phyloP scores from a whole-genome alignment of 1,139 yeast genomes.

The Candida freyschussii region DNA sequence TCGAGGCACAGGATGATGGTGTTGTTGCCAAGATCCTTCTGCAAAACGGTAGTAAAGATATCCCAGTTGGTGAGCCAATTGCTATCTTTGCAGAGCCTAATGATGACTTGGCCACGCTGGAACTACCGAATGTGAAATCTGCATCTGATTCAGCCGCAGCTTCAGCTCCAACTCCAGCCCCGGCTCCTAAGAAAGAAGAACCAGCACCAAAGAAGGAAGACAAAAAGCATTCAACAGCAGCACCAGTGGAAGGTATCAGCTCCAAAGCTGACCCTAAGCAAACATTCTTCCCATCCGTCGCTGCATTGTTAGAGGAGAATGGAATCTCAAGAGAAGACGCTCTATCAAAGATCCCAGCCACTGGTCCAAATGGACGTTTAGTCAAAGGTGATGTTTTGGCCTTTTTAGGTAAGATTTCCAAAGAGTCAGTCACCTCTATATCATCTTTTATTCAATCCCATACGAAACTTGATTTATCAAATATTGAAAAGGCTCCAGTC shows the following conservation, averaged over 20 bases:
- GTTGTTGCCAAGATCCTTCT: conserved; percentile 71
- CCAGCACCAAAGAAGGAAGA: conserved; percentile 22
- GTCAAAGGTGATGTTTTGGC: conserved; percentile 91
- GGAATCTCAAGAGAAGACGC: conserved; percentile 68
- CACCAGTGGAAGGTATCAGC: conserved; percentile 11
- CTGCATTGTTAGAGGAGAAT: conserved; percentile 55
- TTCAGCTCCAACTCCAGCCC: conserved; percentile 22
- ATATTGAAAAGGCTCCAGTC: conserved; percentile 50
- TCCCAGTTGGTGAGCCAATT: conserved; percentile 85
- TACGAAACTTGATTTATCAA: conserved; percentile 70
- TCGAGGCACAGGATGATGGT: conserved; percentile 93
- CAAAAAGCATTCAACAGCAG: conserved; percentile 16
- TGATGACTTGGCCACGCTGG: conserved; percentile 67
- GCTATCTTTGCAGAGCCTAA: conserved; percentile 85
- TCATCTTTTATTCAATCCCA: conserved; percentile 52
- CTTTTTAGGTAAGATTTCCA: conserved; percentile 65
- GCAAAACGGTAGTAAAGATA: conserved; percentile 68
- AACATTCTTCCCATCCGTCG: conserved; percentile 77
- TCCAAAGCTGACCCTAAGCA: conserved; percentile 55
- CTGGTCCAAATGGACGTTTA: conserved; percentile 86
- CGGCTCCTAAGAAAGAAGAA: conserved; percentile 16
- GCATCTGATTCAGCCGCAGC: conserved; percentile 28
- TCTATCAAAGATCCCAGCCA: conserved; percentile 62
- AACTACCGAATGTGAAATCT: conserved; percentile 43
- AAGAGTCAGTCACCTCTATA: conserved; percentile 47